Percentiles rank a stretch among this genome's conserved stretches.
Conservation (phyloP, 192 early-diverging fungal genomes). For the Entomortierella lignicola region DNA sequence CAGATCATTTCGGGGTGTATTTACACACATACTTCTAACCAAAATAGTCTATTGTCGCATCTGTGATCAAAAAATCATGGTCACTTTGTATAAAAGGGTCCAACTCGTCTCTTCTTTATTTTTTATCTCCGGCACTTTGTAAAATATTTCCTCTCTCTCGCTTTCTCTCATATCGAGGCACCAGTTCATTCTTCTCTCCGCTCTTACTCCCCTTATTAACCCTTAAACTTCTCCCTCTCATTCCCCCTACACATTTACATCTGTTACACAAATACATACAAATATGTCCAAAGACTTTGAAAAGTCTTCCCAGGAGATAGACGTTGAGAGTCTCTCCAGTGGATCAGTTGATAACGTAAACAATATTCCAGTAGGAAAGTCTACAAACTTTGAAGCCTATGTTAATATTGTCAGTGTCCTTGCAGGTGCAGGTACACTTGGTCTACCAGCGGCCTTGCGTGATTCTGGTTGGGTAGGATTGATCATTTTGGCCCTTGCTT, state of each 20-base stretch:
- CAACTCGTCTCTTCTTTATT: background rate
- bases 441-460: constrained; percentile 69
- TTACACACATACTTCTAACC: too few species aligned
- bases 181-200: background rate
- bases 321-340: constrained; percentile 38
- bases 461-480: constrained; percentile 84
- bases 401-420: constrained; percentile 63
- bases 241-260: background rate
- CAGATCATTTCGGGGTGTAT: too few species aligned
- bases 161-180: background rate
- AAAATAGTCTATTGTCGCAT: too few species aligned
- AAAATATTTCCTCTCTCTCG: too few species aligned
- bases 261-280: background rate
- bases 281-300: constrained; percentile 4
- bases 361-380: constrained; percentile 36
- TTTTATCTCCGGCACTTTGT: background rate
- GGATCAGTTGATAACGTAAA: constrained; percentile 22
- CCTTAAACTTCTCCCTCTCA: background rate
- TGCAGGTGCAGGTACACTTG: constrained; percentile 73
- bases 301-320: constrained; percentile 24
- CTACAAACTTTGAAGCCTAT: constrained; percentile 52
- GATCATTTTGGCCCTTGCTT: constrained; percentile 74
- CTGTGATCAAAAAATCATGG: too few species aligned
- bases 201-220: background rate
- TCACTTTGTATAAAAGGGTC: background rate